phyloP scores from a whole-genome alignment of 1,284 basidiomycete species.

The Veloboletus limbatus region DNA sequence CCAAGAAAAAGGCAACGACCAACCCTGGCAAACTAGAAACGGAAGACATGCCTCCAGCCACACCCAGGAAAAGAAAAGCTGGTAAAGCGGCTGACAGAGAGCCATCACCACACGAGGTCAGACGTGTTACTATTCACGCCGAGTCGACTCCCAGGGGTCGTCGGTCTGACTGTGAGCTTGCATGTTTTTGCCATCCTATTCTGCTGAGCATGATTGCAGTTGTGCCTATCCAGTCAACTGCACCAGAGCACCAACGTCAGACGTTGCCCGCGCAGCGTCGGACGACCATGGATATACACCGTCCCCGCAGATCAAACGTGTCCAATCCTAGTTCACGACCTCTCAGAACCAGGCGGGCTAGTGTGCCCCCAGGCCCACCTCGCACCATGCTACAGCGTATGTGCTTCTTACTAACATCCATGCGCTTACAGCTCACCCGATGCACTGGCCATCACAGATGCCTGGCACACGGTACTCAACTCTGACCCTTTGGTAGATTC shows the following conservation, averaged over 20 bases:
- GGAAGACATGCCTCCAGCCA: slow-evolving; percentile 15
- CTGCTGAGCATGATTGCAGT: slow-evolving; percentile 21
- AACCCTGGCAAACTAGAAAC: slow-evolving; percentile 17
- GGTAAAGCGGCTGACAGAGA: slow-evolving; percentile 16
- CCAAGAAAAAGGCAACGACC: slow-evolving; percentile 24
- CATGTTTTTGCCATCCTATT: not conserved
- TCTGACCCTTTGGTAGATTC: slow-evolving; percentile 69
- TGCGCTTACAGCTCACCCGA: slow-evolving; percentile 45
- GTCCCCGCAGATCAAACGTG: slow-evolving; percentile 24
- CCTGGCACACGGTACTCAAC: slow-evolving; percentile 62
- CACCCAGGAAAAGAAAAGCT: slow-evolving; percentile 32
- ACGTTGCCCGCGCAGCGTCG: slow-evolving; percentile 27
- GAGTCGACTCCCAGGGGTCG: slow-evolving; percentile 23
- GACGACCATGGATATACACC: slow-evolving; percentile 27
- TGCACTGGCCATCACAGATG: slow-evolving; percentile 50
- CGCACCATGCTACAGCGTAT: slow-evolving; percentile 52
- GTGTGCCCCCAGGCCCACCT: slow-evolving; percentile 27
- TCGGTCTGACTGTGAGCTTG: slow-evolving; percentile 32
- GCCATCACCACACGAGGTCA: slow-evolving; percentile 12
- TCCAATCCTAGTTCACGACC: slow-evolving; percentile 23
- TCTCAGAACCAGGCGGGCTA: slow-evolving; percentile 24
- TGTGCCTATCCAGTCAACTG: slow-evolving; percentile 19
- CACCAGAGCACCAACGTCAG: slow-evolving; percentile 27
- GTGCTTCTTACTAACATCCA: slow-evolving; percentile 20
- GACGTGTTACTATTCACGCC: slow-evolving; percentile 14